These are phyloP conservation scores for Claviceps digitariae DNA, from an alignment of 2,329 filamentous ascomycete genomes.

Conservation along the genomic window DNA sequence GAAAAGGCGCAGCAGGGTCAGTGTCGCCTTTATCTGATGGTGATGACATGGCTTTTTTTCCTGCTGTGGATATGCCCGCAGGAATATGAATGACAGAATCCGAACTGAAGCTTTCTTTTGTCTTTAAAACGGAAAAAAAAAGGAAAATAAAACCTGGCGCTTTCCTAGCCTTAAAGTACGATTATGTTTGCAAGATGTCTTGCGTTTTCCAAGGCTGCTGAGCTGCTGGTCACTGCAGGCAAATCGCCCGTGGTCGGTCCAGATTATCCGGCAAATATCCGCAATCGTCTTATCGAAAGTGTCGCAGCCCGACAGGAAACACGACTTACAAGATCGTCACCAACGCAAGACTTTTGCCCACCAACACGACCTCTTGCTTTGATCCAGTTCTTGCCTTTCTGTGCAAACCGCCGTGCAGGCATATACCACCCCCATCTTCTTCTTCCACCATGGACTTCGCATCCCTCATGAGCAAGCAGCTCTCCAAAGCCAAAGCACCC, in stretches of 20 bases:
- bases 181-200: background rate
- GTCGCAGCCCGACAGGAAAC: background rate
- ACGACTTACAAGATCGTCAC: background rate
- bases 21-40: constrained; percentile 37
- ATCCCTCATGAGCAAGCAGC: constrained; percentile 82
- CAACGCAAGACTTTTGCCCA: no score
- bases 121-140: background rate
- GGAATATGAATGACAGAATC: background rate
- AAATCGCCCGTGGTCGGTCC: background rate
- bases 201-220: background rate
- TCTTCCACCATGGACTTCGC: constrained; percentile 73
- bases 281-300: constrained; percentile 13
- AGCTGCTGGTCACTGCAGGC: background rate
- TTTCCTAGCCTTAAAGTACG: background rate
- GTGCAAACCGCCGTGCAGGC: background rate
- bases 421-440: background rate
- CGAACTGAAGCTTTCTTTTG: background rate
- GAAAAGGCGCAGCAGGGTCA: constrained; percentile 63
- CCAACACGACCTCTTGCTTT: no score
- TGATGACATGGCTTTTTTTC: constrained; percentile 11
- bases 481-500: constrained; percentile 60
- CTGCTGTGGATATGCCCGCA: background rate
- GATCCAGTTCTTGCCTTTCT: no score
- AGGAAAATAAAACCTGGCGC: background rate
- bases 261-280: constrained; percentile 15